Conservation (phyloP, 305 asterid genomes). For the Stenogyne calaminthoides region DNA sequence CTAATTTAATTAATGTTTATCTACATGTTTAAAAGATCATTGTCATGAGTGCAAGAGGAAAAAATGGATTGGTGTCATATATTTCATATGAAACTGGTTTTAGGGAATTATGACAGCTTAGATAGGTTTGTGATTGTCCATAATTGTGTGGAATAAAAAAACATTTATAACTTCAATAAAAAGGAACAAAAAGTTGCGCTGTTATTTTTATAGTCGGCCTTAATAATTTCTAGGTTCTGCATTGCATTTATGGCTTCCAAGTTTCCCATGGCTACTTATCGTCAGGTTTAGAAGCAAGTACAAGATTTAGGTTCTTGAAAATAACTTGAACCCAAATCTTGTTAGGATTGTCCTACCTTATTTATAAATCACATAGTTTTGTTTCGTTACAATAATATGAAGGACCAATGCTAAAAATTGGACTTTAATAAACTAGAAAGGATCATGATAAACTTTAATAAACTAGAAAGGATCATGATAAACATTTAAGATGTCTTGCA, state of each 20-base stretch:
- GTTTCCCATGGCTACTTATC: not conserved
- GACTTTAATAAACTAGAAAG: not conserved
- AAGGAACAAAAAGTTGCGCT: not conserved
- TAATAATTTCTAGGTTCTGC: not conserved
- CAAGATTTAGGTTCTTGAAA: not conserved
- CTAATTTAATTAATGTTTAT: too few species aligned
- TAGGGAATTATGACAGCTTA: not conserved
- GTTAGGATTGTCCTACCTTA: not conserved
- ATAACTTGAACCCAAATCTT: not conserved
- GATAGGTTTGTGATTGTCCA: not conserved
- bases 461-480: not conserved
- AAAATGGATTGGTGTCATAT: too few species aligned
- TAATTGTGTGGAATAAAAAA: constrained; percentile 1
- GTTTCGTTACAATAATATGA: not conserved
- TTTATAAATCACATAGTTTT: not conserved
- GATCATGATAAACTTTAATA: too few species aligned
- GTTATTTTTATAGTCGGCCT: not conserved
- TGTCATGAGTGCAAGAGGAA: too few species aligned
- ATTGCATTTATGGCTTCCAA: constrained; percentile 4
- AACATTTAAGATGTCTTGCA: not conserved
- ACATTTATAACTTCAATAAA: not conserved
- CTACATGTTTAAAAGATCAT: too few species aligned
- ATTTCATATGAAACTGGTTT: not conserved
- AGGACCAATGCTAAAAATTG: not conserved
- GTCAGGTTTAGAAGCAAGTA: not conserved